phyloP scores from a whole-genome alignment of 306 rosid genomes.

The Malus asiatica region DNA sequence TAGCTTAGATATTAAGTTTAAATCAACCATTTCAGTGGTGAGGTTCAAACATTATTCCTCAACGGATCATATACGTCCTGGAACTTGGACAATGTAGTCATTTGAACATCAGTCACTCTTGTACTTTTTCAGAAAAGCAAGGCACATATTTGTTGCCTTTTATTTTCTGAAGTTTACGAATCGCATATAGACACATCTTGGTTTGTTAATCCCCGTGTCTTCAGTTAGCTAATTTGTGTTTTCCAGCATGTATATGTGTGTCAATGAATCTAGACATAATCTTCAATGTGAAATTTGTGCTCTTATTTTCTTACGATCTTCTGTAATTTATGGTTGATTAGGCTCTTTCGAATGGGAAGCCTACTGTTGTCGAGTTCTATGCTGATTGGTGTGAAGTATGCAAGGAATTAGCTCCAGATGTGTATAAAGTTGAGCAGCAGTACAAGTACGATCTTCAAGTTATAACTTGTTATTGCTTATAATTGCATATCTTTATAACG shows the following conservation, averaged over 20 bases:
- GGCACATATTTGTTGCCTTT: background rate
- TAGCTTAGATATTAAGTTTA: background rate
- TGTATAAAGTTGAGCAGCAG: slow-evolving; percentile 86
- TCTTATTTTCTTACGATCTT: slow-evolving; percentile 3
- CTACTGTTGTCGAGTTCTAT: slow-evolving; percentile 94
- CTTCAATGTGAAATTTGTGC: background rate
- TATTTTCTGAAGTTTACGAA: background rate
- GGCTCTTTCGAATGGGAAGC: slow-evolving; percentile 96
- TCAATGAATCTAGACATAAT: background rate
- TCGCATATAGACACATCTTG: background rate
- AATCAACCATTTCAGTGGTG: background rate
- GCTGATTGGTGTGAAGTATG: slow-evolving; percentile 99
- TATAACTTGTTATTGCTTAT: background rate
- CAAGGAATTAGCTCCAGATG: slow-evolving; percentile 87
- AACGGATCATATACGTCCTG: background rate
- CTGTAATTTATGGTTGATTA: slow-evolving; percentile 15
- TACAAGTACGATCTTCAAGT: slow-evolving; percentile 52
- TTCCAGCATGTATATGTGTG: background rate
- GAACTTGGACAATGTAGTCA: background rate
- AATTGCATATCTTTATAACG: slow-evolving; percentile 1
- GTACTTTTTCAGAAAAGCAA: background rate
- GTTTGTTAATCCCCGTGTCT: background rate
- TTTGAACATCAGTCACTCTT: background rate
- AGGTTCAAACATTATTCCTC: background rate
- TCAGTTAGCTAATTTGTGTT: background rate